Percentiles rank a stretch among this genome's conserved stretches.
Conservation (phyloP, 345 rosid genomes). For the Luvunga scandens region DNA sequence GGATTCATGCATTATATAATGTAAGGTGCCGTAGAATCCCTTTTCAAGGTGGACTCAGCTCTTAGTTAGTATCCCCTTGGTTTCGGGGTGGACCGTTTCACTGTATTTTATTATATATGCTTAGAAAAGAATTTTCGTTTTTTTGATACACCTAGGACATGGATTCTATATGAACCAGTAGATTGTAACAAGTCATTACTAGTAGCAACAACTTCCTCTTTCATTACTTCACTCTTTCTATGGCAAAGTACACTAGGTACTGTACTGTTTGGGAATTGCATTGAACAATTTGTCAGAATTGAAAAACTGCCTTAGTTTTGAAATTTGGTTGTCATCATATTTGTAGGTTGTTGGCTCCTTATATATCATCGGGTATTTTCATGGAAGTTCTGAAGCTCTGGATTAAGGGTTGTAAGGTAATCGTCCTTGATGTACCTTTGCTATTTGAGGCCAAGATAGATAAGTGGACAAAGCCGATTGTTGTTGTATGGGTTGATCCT, state of each 20-base stretch:
- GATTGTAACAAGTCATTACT: not conserved
- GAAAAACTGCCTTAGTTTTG: not conserved
- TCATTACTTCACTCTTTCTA: not conserved
- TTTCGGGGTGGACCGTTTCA: no score
- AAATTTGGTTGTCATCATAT: conserved; percentile 5
- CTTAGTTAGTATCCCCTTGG: no score
- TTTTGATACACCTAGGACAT: not conserved
- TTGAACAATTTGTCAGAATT: not conserved
- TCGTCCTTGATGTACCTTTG: conserved; percentile 80
- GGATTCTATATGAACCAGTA: not conserved
- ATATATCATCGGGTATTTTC: conserved; percentile 72
- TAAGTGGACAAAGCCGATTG: conserved; percentile 76
- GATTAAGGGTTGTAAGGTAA: conserved; percentile 64
- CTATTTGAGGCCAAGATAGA: conserved; percentile 84
- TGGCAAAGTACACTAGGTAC: not conserved
- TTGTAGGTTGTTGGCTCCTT: conserved; percentile 72
- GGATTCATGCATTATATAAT: not conserved
- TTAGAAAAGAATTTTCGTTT: not conserved
- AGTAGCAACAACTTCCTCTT: not conserved
- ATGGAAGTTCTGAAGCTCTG: conserved; percentile 64
- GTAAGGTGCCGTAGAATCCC: not conserved
- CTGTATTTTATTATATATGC: not conserved
- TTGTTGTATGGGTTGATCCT: conserved; percentile 74
- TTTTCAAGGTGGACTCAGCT: no score
- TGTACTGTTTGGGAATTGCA: not conserved